Percentiles rank a stretch among this genome's conserved stretches.
Conservation (phyloP, 352 stramenopile species). For the Hyaloperonospora arabidopsidis region DNA sequence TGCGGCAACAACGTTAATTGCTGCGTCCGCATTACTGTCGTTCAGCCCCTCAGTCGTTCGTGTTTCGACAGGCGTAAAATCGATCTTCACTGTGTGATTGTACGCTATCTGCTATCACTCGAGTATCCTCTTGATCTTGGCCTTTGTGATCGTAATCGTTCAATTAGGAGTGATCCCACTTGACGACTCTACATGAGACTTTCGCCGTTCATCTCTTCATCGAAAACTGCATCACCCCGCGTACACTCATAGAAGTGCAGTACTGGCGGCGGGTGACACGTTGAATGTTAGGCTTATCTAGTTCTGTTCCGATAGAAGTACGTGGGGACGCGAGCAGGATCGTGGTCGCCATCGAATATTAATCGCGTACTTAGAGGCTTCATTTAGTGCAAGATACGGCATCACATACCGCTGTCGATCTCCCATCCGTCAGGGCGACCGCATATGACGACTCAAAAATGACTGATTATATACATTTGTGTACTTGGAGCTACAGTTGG, state of each 20-base stretch:
- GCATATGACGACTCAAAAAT: too few relatives aligned
- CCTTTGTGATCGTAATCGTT: slow-evolving; percentile 1
- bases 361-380: too few relatives aligned
- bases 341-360: too few relatives aligned
- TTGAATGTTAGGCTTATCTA: not conserved
- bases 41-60: slow-evolving; percentile 11
- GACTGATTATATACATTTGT: too few relatives aligned
- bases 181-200: slow-evolving; percentile 4
- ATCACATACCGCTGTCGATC: too few relatives aligned
- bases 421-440: too few relatives aligned
- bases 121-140: slow-evolving; percentile 1
- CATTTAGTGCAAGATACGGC: too few relatives aligned
- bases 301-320: too few relatives aligned
- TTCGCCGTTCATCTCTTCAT: slow-evolving; percentile 11
- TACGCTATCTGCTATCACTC: slow-evolving; percentile 11
- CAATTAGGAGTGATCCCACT: slow-evolving; percentile 3
- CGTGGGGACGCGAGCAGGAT: too few relatives aligned
- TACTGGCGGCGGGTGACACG: slow-evolving; percentile 5
- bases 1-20: not conserved
- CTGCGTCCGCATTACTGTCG: not conserved
- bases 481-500: too few relatives aligned
- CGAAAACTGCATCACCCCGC: not conserved
- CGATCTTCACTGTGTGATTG: slow-evolving; percentile 1
- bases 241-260: slow-evolving; percentile 1
- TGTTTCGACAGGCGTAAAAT: slow-evolving; percentile 2